Evolutionary conservation across 2,329 filamentous ascomycete genomes (phyloP), one percentile per base, ranked within the genome.

Genomic region (Aspergillus sp.): DNA sequence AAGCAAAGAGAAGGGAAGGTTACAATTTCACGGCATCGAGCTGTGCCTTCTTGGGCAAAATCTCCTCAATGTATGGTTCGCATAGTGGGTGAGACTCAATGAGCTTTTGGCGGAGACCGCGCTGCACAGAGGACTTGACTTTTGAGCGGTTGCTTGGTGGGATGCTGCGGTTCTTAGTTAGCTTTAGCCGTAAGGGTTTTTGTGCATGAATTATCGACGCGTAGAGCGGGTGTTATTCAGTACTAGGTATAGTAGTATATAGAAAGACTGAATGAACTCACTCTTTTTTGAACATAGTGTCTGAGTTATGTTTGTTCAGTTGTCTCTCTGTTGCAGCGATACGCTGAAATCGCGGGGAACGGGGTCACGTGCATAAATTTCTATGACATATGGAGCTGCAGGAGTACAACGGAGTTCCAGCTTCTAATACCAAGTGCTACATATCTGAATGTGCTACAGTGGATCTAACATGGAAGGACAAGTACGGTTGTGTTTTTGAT

Each of bases 91-190:
- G 97, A 53, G 89, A 89, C 58, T 91, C 83, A 63, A 95, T 81
- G 64, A 98, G 85, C 70, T 90, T 90, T 69, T 88, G 83, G 66
- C 95, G 90, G 68, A 99, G 88, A 63, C 81, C 85, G 70, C 95
- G 90, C 80, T 97, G 93, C 56, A 91, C 91, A 22, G 92, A 96
- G 64, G 93, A 97, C 80, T 98, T 99, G 77, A 98, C 91, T 82
- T 98, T 98, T 67, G 92, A 91, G 80, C 95, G 96, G 56, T 90
- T 88, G 64, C 89, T 86, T 24, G 88, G 79, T 68, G 86, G 80
- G 74, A 96, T 87, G 65, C 90, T 93, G 69, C 63, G 17, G 17
- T 55, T 36, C 12, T 15, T 43, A 32, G 49, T 64, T 59, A 61
- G 57, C 34, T 5, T 5, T 56, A 30, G 4, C 4, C 30, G 55